Conservation (phyloP, 2,329 filamentous ascomycete species). For the Penicillium sp. region DNA sequence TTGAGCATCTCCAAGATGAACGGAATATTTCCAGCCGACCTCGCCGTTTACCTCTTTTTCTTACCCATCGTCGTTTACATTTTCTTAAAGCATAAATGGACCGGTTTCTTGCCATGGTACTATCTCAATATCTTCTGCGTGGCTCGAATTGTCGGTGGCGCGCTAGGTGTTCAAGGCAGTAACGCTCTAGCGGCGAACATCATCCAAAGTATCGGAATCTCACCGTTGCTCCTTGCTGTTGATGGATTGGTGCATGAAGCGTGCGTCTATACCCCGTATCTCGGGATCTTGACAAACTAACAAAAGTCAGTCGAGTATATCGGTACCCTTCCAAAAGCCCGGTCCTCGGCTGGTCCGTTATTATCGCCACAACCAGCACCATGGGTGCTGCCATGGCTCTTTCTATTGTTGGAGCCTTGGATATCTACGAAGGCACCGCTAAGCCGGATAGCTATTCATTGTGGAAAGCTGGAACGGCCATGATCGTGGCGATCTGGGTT, state of each 20-base stretch:
- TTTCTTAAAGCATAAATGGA: not conserved
- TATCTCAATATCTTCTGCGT: conserved; percentile 6
- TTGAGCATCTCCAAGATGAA: not conserved
- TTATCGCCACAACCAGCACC: not conserved
- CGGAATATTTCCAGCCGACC: not conserved
- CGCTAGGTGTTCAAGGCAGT: conserved; percentile 1
- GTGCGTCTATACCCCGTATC: not conserved
- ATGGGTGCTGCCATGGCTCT: not conserved
- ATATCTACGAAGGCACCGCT: not conserved
- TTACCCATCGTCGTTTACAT: not conserved
- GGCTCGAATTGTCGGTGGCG: conserved; percentile 6
- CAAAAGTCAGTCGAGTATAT: not conserved
- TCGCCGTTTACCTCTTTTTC: not conserved
- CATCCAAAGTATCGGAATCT: conserved; percentile 4
- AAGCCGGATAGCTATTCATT: not conserved
- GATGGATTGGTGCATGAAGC: conserved; percentile 8
- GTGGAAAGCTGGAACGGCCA: not conserved
- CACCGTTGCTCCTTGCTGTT: conserved; percentile 1
- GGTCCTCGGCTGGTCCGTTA: not conserved
- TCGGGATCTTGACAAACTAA: not conserved
- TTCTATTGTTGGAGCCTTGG: not conserved
- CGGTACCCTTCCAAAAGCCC: not conserved
- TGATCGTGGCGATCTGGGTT: not conserved
- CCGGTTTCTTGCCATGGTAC: not conserved
- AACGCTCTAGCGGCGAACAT: not conserved